These are phyloP conservation scores for Albifimbria verrucaria DNA, from an alignment of 2,329 filamentous ascomycete genomes.

Conservation along the genomic window DNA sequence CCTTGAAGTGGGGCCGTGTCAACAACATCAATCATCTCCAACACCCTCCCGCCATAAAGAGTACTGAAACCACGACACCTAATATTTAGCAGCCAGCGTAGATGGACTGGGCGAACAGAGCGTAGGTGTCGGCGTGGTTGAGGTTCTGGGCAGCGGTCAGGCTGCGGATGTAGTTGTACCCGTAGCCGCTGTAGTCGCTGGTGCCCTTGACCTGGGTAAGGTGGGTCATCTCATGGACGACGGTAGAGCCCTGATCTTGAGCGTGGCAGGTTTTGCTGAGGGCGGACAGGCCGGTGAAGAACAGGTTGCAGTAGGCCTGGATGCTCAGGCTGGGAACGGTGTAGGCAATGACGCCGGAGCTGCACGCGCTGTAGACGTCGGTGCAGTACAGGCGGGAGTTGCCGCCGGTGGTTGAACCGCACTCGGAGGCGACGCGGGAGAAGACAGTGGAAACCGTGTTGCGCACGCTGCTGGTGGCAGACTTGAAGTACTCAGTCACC, in stretches of 20 bases:
- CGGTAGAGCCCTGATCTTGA: constrained; percentile 64
- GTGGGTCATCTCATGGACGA: constrained; percentile 65
- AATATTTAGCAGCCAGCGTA: constrained; percentile 12
- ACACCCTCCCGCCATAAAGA: too few species aligned
- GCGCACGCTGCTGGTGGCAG: constrained; percentile 40
- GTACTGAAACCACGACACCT: too few species aligned
- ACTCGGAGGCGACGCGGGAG: constrained; percentile 51
- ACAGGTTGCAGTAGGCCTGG: constrained; percentile 61
- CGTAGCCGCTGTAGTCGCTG: constrained; percentile 56
- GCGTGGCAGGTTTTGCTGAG: constrained; percentile 52
- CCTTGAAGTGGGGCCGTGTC: too few species aligned
- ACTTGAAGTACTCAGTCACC: constrained; percentile 63
- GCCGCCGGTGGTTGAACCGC: constrained; percentile 44
- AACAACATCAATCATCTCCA: too few species aligned
- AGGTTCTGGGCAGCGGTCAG: constrained; percentile 50
- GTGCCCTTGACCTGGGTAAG: constrained; percentile 55
- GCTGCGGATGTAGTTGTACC: constrained; percentile 45
- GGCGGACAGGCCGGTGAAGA: constrained; percentile 52
- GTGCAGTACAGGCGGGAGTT: constrained; percentile 55
- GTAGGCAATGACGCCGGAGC: constrained; percentile 53
- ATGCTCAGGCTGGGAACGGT: constrained; percentile 51
- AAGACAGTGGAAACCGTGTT: constrained; percentile 50
- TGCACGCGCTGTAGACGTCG: constrained; percentile 53
- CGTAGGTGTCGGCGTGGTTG: constrained; percentile 61
- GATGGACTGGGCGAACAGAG: constrained; percentile 36